Percentiles rank a stretch among this genome's conserved stretches.
phyloP scores from a whole-genome alignment of 345 rosid genomes.

The Brassica cretica region DNA sequence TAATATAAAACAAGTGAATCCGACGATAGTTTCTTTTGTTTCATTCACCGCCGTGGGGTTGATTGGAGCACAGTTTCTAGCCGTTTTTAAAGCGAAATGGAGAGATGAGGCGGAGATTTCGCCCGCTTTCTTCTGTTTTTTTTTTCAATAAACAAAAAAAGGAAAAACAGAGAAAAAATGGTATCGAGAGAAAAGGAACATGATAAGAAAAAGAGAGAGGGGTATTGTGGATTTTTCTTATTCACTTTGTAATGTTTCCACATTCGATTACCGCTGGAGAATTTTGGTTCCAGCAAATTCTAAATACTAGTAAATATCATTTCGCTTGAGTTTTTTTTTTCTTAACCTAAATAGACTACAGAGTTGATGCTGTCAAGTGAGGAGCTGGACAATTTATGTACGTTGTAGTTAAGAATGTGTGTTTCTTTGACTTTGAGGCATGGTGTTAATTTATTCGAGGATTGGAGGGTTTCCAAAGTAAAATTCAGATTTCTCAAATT shows the following conservation, averaged over 20 bases:
- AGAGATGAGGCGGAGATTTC: constrained; percentile 35
- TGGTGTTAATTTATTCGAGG: neutral
- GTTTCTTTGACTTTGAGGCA: neutral
- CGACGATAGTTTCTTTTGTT: neutral
- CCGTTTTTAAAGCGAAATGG: constrained; percentile 27
- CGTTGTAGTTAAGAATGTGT: neutral
- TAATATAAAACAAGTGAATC: constrained; percentile 7
- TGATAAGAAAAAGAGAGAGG: neutral
- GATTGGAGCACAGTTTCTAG: constrained; percentile 31
- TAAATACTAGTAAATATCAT: constrained; percentile 24
- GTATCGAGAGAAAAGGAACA: constrained; percentile 12
- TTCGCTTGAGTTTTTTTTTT: constrained; percentile 8
- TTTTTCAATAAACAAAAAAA: neutral
- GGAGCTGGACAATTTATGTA: neutral
- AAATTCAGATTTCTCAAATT: neutral
- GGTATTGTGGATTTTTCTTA: constrained; percentile 1
- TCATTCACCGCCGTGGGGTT: constrained; percentile 19
- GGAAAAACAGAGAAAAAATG: constrained; percentile 17
- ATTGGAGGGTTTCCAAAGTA: neutral
- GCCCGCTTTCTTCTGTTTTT: constrained; percentile 38
- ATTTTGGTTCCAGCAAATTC: constrained; percentile 36
- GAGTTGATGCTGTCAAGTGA: neutral
- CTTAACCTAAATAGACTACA: neutral
- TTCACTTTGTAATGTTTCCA: neutral
- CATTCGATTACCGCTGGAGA: constrained; percentile 25